Percentiles rank a stretch among this genome's conserved stretches.
phyloP scores from a whole-genome alignment of 1,284 basidiomycete genomes.

The Rhodotorula sp. region DNA sequence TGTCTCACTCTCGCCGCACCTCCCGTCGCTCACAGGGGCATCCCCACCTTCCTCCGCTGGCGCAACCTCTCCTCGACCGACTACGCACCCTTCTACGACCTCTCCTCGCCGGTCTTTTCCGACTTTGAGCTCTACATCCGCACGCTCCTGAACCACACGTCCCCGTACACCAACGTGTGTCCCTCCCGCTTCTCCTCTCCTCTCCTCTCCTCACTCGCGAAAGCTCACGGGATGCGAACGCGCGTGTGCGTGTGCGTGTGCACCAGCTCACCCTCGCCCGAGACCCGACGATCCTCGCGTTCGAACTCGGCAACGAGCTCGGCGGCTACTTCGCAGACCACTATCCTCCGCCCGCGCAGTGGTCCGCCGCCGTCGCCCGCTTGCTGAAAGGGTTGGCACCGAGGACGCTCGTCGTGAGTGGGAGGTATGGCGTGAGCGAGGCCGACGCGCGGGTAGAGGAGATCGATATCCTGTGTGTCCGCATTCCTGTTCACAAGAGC shows the following conservation, averaged over 20 bases:
- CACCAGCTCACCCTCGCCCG: conserved; percentile 33
- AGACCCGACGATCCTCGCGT: conserved; percentile 42
- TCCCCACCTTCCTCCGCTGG: conserved; percentile 41
- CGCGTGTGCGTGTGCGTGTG: too few relatives aligned
- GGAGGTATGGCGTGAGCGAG: conserved; percentile 39
- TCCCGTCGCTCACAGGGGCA: conserved; percentile 14
- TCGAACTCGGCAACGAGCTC: conserved; percentile 52
- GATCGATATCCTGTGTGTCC: conserved; percentile 38
- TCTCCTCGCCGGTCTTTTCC: conserved; percentile 19
- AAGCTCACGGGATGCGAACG: too few relatives aligned
- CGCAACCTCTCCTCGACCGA: conserved; percentile 33
- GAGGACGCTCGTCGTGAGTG: conserved; percentile 45
- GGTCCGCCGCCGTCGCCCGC: conserved; percentile 47
- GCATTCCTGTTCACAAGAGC: too few relatives aligned
- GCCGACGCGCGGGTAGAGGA: conserved; percentile 23
- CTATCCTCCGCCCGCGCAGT: conserved; percentile 44
- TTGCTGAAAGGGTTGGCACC: conserved; percentile 49
- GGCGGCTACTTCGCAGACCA: conserved; percentile 40
- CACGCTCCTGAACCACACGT: conserved; percentile 33
- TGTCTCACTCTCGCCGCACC: conserved; percentile 25
- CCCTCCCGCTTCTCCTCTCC: neutral
- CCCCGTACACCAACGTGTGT: conserved; percentile 27
- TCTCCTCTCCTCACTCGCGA: neutral
- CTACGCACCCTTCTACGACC: conserved; percentile 36
- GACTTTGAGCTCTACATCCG: conserved; percentile 39